Base-by-base conservation (phyloP, 768 basidiomycete species). In the Termitomyces sp. region DNA sequence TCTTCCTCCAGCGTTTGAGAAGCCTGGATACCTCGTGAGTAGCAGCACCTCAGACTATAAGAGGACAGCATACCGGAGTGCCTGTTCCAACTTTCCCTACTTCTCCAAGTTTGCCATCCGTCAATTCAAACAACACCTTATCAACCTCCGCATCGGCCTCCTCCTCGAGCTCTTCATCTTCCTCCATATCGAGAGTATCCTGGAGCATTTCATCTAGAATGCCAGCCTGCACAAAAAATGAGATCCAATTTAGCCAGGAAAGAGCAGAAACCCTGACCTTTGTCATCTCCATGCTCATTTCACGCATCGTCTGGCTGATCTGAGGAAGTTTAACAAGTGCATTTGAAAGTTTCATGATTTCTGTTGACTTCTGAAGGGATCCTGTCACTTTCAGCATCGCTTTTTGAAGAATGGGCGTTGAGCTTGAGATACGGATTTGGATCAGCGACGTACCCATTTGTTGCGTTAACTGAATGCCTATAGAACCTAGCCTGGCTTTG, bases 281-380 rank as follows among this genome's bases (percentile, higher is more conserved):
- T 59, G 91, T 98, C 97, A 98, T 98, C 72, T 99, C 97, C 88
- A 95, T 93, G 64, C 89, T 93, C 94, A 99, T 95, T 66, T 97
- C 90, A 35, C 94, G 83, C 97, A 99, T 99, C 0, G 84, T 82
- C 60, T 85, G 87, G 71, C 88, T 89, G 47, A 98, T 84, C 69
- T 98, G 94, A 17, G 97, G 97, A 16, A 99, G 79, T 65, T 86
- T 94, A 61, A 98, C 77, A 46, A 98, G 80, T 27, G 88, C 75
- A 73, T 96, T 98, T n/a, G 94, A 95, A 41, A 95, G 79, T 73
- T 90, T 98, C 95, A 99, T 98, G 59, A 98, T 98, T 70, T 98
- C 95, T 1, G 96, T 94, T 7, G 94, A 97, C 72, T 94, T 97
- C 73, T 98, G 96, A 59, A 99, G 76, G 6, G 95, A 84, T n/a